Percentiles rank a stretch among this genome's conserved stretches.
Conservation (phyloP, 2,329 filamentous ascomycete species). For the Venturia effusa region DNA sequence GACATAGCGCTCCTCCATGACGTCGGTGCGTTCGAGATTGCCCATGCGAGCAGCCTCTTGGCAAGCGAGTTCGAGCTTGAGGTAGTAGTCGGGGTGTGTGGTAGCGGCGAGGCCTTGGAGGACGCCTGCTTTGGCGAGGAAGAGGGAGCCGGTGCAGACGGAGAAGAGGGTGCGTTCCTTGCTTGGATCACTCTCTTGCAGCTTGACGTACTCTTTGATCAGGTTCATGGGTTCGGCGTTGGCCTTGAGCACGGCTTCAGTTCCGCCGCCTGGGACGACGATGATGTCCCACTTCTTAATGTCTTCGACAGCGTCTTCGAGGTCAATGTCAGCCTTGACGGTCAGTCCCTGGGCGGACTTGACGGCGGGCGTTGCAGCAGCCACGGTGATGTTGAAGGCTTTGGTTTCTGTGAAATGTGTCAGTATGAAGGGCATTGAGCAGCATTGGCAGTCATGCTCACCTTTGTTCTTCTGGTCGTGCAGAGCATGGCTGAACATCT, state of each 20-base stretch:
- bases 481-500: conserved; percentile 43
- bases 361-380: conserved; percentile 34
- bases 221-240: conserved; percentile 52
- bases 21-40: conserved; percentile 66
- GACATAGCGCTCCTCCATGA: conserved; percentile 76
- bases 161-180: conserved; percentile 74
- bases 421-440: conserved; percentile 14
- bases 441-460: background rate
- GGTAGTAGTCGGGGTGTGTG: conserved; percentile 71
- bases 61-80: conserved; percentile 71
- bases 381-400: conserved; percentile 44
- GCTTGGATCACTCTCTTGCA: conserved; percentile 67
- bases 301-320: conserved; percentile 63
- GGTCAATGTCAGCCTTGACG: conserved; percentile 64
- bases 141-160: conserved; percentile 67
- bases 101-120: conserved; percentile 71
- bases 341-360: conserved; percentile 52
- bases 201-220: conserved; percentile 65
- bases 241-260: conserved; percentile 51
- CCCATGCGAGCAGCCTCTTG: conserved; percentile 61
- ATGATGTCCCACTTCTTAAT: conserved; percentile 71
- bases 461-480: conserved; percentile 39
- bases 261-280: conserved; percentile 63
- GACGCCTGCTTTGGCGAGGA: conserved; percentile 66
- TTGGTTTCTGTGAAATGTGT: conserved; percentile 31